Evolutionary conservation across 495 filamentous ascomycete species (phyloP).

Genomic region (Apiosordaria backusii): DNA sequence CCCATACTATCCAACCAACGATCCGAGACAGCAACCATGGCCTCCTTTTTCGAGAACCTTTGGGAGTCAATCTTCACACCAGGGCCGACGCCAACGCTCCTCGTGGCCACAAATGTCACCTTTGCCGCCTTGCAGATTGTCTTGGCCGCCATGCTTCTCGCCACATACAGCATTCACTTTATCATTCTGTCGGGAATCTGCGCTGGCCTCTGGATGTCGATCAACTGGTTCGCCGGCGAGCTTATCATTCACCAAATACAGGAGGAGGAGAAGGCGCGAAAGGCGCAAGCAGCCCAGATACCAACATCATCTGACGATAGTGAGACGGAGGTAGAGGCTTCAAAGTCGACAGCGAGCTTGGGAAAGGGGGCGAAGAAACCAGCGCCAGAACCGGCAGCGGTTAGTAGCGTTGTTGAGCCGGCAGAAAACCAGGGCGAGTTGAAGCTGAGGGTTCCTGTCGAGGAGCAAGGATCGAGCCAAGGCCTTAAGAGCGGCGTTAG

Average conservation of each 20-base stretch:
- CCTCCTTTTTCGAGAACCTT: constrained; percentile 73
- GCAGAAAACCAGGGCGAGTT: constrained; percentile 37
- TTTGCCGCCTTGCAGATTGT: constrained; percentile 82
- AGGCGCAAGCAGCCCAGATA: constrained; percentile 31
- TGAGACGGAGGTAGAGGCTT: constrained; percentile 52
- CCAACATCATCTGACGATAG: constrained; percentile 36
- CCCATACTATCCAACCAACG: background rate
- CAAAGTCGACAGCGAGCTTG: constrained; percentile 29
- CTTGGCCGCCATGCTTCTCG: constrained; percentile 69
- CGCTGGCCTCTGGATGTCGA: constrained; percentile 80
- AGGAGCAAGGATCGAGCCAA: constrained; percentile 23
- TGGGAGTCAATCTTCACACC: constrained; percentile 91
- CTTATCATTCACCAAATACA: constrained; percentile 62
- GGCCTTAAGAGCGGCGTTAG: constrained; percentile 46
- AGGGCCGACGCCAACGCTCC: constrained; percentile 78
- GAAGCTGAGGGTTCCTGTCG: constrained; percentile 34
- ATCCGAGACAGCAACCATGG: constrained; percentile 53
- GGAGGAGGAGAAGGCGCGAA: constrained; percentile 55
- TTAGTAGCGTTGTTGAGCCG: constrained; percentile 39
- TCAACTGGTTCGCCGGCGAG: constrained; percentile 95
- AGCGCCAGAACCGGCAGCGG: constrained; percentile 28
- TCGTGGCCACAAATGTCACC: constrained; percentile 84
- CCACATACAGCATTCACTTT: constrained; percentile 87
- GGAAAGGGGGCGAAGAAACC: constrained; percentile 14
- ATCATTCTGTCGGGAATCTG: constrained; percentile 71